These are phyloP conservation scores for Fusarium acutatum DNA, from an alignment of 2,329 filamentous ascomycete genomes.

Conservation along the genomic window DNA sequence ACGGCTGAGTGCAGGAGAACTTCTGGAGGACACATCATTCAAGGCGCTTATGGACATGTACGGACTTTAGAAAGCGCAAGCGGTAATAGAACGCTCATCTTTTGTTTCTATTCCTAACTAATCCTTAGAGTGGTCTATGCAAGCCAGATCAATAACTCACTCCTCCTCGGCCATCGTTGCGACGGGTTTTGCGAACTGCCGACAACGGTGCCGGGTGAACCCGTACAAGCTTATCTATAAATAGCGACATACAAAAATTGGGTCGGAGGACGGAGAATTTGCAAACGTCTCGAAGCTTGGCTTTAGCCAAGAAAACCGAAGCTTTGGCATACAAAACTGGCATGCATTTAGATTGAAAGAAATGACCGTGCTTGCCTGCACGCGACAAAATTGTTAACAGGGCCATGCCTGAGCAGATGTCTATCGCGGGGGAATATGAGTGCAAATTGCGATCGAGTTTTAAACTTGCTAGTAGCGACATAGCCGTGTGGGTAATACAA, in stretches of 20 bases:
- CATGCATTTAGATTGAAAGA: accelerated
- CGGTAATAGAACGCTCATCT: not conserved
- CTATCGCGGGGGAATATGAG: accelerated
- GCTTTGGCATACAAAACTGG: not conserved
- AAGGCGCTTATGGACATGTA: not conserved
- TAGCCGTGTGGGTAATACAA: accelerated
- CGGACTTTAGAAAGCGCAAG: accelerated
- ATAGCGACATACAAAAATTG: not conserved
- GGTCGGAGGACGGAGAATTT: not conserved
- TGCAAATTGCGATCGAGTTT: accelerated
- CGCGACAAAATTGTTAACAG: accelerated
- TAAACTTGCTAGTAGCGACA: accelerated
- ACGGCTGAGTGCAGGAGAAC: not conserved
- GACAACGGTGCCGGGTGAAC: not conserved
- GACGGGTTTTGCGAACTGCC: too few relatives aligned
- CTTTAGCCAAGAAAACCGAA: not conserved
- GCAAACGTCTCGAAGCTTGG: not conserved
- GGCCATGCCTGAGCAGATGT: accelerated
- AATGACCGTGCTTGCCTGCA: not conserved
- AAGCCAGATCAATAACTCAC: not conserved
- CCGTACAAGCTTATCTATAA: not conserved
- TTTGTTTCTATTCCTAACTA: not conserved
- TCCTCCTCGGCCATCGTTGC: accelerated
- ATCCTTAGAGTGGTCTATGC: not conserved
- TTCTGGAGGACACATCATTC: not conserved